phyloP scores from a whole-genome alignment of 2,329 filamentous ascomycete genomes.

The Colletotrichum salicis region DNA sequence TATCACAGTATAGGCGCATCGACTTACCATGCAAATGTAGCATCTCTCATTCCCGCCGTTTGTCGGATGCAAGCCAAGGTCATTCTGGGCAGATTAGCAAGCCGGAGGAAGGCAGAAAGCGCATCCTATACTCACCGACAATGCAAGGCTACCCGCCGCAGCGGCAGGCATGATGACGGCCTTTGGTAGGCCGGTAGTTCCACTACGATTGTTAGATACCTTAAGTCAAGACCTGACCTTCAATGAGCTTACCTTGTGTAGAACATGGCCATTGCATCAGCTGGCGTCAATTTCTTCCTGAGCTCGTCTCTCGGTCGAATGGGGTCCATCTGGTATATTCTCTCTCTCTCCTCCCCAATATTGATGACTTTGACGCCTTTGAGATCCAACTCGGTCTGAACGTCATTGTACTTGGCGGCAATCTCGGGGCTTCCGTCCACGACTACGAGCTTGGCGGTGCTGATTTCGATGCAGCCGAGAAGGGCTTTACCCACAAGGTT shows the following conservation, averaged over 20 bases:
- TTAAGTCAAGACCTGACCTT: fast-evolving
- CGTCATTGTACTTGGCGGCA: conserved; percentile 65
- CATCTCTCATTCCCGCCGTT: not conserved
- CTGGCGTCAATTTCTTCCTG: conserved; percentile 60
- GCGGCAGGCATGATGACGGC: conserved; percentile 70
- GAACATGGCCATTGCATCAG: conserved; percentile 71
- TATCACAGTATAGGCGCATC: fast-evolving
- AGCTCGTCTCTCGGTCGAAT: conserved; percentile 66
- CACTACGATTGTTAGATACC: conserved; percentile 51
- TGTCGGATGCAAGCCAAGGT: not conserved
- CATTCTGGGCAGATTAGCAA: not conserved
- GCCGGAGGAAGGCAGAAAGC: not conserved
- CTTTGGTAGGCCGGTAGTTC: conserved; percentile 81
- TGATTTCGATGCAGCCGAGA: conserved; percentile 72
- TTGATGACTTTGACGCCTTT: conserved; percentile 65
- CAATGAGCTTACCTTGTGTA: conserved; percentile 63
- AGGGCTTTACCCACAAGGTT: conserved; percentile 72
- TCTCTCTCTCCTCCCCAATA: conserved; percentile 51
- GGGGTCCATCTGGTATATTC: conserved; percentile 55
- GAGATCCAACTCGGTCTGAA: conserved; percentile 61
- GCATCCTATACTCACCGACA: not conserved
- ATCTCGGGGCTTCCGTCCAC: conserved; percentile 68
- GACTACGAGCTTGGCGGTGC: conserved; percentile 64
- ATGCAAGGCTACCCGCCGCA: conserved; percentile 44
- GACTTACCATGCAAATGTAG: conserved; percentile 29